These are phyloP conservation scores for Thuidium tamariscinum DNA, from an alignment of 225 moss, liverwort and hornwort species.

Conservation along the genomic window DNA sequence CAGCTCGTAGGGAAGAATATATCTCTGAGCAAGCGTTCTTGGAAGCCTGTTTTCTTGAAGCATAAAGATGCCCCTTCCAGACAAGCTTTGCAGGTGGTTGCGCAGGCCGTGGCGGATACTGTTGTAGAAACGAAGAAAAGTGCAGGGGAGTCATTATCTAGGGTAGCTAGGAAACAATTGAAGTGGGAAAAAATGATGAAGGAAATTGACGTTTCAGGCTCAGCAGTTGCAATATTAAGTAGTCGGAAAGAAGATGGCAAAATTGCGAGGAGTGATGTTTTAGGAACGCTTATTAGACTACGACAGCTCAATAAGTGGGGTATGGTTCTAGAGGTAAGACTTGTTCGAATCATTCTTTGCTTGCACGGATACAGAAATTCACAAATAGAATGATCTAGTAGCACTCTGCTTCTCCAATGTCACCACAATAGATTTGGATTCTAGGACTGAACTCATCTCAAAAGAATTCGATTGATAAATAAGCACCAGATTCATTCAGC, in stretches of 20 bases:
- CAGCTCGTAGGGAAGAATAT: slow-evolving; percentile 6
- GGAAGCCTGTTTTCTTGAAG: slow-evolving; percentile 5
- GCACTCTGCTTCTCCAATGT: not conserved
- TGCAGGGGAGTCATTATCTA: slow-evolving; percentile 1
- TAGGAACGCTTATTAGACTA: slow-evolving; percentile 72
- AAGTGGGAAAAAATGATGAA: slow-evolving; percentile 87
- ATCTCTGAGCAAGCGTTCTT: not conserved
- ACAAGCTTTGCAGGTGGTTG: slow-evolving; percentile 7
- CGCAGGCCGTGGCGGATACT: slow-evolving; percentile 3
- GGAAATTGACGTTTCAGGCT: slow-evolving; percentile 50
- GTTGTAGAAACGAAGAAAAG: slow-evolving; percentile 9
- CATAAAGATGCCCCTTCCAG: slow-evolving; percentile 5
- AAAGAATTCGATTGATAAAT: not conserved
- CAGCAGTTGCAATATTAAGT: slow-evolving; percentile 40
- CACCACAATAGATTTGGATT: not conserved
- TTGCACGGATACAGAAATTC: not conserved
- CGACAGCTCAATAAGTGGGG: slow-evolving; percentile 61
- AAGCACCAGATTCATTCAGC: not conserved
- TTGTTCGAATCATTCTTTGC: not conserved
- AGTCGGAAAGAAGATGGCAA: slow-evolving; percentile 40
- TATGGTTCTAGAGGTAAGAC: slow-evolving; percentile 41
- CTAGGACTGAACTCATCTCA: not conserved
- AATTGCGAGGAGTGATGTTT: slow-evolving; percentile 31
- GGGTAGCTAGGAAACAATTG: slow-evolving; percentile 34
- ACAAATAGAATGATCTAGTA: not conserved